Percentiles rank a stretch among this genome's conserved stretches.
These are phyloP conservation scores for Escovopsis weberi DNA, from an alignment of 2,329 filamentous ascomycete species.

Conservation along the genomic window DNA sequence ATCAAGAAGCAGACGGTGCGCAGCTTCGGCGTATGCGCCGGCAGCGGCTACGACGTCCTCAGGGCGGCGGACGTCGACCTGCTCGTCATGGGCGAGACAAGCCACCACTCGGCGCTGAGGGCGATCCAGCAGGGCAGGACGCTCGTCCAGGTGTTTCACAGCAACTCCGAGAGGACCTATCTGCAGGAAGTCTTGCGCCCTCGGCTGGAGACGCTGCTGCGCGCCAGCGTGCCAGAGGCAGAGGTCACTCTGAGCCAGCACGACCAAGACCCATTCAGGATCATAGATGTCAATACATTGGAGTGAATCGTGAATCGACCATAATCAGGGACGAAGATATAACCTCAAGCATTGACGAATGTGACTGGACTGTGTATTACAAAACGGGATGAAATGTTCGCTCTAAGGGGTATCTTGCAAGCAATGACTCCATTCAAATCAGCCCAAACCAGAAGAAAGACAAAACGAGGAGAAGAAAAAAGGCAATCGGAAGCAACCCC, in stretches of 20 bases:
- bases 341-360: neutral
- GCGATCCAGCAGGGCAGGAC: conserved; percentile 72
- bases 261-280: conserved; percentile 80
- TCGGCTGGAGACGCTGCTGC: conserved; percentile 46
- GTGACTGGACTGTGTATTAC: neutral
- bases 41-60: conserved; percentile 69
- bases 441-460: neutral
- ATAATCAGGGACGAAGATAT: too few species aligned
- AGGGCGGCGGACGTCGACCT: conserved; percentile 59
- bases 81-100: conserved; percentile 83
- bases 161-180: conserved; percentile 81
- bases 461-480: neutral
- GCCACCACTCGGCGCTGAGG: conserved; percentile 79
- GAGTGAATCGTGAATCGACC: conserved; percentile 5
- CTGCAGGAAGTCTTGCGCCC: conserved; percentile 54
- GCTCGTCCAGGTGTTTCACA: conserved; percentile 80
- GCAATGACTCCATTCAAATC: neutral
- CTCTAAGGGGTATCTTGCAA: neutral
- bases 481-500: neutral
- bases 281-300: conserved; percentile 40
- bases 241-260: conserved; percentile 60
- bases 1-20: conserved; percentile 32
- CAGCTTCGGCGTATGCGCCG: conserved; percentile 76
- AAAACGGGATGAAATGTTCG: too few species aligned
- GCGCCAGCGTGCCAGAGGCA: conserved; percentile 32